Percentiles rank a stretch among this genome's conserved stretches.
Conservation (phyloP, 2,329 filamentous ascomycete species). For the Sporothrix humicola region DNA sequence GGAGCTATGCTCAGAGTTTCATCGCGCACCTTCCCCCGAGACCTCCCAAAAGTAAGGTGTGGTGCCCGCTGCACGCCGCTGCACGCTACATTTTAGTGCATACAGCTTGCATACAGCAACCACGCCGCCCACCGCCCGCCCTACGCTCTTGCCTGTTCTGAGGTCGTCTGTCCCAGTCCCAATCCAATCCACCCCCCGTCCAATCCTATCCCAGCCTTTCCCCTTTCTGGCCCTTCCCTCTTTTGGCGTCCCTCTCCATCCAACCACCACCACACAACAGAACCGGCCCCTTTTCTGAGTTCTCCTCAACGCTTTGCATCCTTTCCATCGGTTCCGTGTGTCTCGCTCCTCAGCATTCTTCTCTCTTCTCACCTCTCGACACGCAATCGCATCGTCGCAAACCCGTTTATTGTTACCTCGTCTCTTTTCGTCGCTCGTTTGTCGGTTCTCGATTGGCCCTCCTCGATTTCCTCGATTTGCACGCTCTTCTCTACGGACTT, state of each 20-base stretch:
- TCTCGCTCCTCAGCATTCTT: conserved; percentile 19
- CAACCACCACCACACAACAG: conserved; percentile 26
- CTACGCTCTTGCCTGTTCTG: conserved; percentile 4
- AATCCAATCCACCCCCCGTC: conserved; percentile 5
- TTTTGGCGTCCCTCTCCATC: conserved; percentile 32
- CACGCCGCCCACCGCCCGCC: not conserved
- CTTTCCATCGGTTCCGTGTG: conserved; percentile 27
- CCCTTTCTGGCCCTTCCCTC: conserved; percentile 15
- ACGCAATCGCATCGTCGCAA: conserved; percentile 17
- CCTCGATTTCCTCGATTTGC: not conserved
- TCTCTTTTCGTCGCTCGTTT: conserved; percentile 16
- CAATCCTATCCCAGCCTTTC: conserved; percentile 33
- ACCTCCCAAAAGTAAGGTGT: not conserved
- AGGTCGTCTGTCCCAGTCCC: not conserved
- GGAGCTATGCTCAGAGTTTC: conserved; percentile 29
- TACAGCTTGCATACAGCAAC: not conserved
- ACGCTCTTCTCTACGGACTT: conserved; percentile 14
- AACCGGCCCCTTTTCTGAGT: conserved; percentile 30
- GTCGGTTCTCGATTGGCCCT: not conserved
- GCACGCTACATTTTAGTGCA: conserved; percentile 12
- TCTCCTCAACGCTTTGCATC: conserved; percentile 21
- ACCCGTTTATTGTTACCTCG: conserved; percentile 10
- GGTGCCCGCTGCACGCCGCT: not conserved
- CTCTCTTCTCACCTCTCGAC: conserved; percentile 1
- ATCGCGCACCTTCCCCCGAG: conserved; percentile 17